Evolutionary conservation across 2,329 filamentous ascomycete genomes (phyloP).

Genomic region (Cyphellophora europaea): DNA sequence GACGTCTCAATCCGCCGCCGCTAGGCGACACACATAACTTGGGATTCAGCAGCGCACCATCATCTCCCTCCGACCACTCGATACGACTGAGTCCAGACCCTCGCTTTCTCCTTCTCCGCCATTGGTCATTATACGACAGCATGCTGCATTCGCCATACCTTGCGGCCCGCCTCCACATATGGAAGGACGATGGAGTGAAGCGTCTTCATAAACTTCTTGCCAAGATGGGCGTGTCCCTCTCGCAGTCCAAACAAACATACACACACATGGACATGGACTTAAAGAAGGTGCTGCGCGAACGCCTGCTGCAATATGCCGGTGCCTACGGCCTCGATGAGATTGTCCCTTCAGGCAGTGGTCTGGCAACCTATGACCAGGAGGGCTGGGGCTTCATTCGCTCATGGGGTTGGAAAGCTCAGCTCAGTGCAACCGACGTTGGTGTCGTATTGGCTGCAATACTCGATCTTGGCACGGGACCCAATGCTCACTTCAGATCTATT

Average conservation of each 20-base stretch:
- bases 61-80: slow-evolving; percentile 80
- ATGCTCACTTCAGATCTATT: slow-evolving; percentile 11
- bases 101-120: slow-evolving; percentile 80
- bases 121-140: slow-evolving; percentile 97
- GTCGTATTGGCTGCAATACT: slow-evolving; percentile 85
- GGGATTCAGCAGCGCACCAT: slow-evolving; percentile 35
- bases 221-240: slow-evolving; percentile 94
- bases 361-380: slow-evolving; percentile 66
- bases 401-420: slow-evolving; percentile 94
- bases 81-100: slow-evolving; percentile 92
- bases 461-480: slow-evolving; percentile 59
- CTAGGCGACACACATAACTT: slow-evolving; percentile 13
- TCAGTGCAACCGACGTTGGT: slow-evolving; percentile 89
- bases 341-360: slow-evolving; percentile 67
- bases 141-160: slow-evolving; percentile 97
- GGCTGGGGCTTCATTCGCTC: slow-evolving; percentile 96
- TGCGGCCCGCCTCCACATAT: slow-evolving; percentile 83
- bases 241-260: slow-evolving; percentile 91
- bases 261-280: slow-evolving; percentile 98
- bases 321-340: slow-evolving; percentile 91
- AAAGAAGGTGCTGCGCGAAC: slow-evolving; percentile 75
- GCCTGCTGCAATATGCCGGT: slow-evolving; percentile 82
- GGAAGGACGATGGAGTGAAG: slow-evolving; percentile 83
- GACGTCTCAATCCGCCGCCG: slow-evolving; percentile 78
- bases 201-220: slow-evolving; percentile 87